These are phyloP conservation scores for Vigna reflexopilosa DNA, from an alignment of 306 rosid genomes.

Conservation along the genomic window DNA sequence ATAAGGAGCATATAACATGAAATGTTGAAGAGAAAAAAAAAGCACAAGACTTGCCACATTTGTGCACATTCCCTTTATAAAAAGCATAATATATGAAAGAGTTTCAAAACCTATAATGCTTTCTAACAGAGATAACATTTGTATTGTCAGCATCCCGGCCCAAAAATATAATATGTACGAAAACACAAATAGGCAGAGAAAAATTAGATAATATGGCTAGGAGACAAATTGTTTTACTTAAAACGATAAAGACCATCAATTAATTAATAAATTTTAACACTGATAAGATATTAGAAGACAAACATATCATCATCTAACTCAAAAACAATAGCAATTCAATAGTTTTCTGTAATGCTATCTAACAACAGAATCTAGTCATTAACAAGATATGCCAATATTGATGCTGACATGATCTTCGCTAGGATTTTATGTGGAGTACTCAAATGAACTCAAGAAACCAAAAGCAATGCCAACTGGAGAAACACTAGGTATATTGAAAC, in stretches of 20 bases:
- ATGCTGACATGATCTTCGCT: not conserved
- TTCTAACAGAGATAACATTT: not conserved
- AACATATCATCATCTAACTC: not conserved
- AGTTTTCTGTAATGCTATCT: not conserved
- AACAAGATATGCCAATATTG: slow-evolving; percentile 15
- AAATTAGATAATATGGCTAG: not conserved
- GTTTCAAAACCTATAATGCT: not conserved
- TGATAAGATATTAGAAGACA: not conserved
- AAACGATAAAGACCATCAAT: not conserved
- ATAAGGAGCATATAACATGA: not conserved
- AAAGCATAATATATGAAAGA: not conserved
- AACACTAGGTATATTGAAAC: not conserved
- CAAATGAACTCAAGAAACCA: slow-evolving; percentile 1
- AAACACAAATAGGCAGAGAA: not conserved
- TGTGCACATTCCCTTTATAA: not conserved
- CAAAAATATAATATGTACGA: not conserved
- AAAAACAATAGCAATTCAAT: not conserved
- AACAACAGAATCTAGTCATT: slow-evolving; percentile 10
- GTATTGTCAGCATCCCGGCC: not conserved
- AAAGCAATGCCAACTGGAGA: not conserved
- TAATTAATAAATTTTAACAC: not conserved
- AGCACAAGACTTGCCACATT: not conserved
- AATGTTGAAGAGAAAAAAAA: not conserved
- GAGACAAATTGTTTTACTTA: not conserved
- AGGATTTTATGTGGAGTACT: not conserved